Evolutionary conservation across 768 basidiomycete species (phyloP), one percentile per base, ranked within the genome.

Genomic region (Punctularia strigosozonata): DNA sequence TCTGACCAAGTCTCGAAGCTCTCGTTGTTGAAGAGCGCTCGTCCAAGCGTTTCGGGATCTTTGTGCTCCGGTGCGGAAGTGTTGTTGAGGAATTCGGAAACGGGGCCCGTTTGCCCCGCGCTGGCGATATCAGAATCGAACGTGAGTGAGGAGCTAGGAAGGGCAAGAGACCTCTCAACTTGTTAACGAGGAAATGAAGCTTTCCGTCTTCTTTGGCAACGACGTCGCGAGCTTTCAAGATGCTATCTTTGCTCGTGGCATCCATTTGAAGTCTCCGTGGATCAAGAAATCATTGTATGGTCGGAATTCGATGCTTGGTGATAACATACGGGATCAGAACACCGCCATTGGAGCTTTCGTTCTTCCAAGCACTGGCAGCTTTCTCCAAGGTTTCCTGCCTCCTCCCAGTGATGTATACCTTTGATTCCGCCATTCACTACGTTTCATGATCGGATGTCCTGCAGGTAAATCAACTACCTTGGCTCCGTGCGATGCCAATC

Each of bases 121-220:
- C 86, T 88, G 46, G 25, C 25, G 40, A 20, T 18, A 25, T 6
- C 5, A 10, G 31, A 41, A 10, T 31, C 31, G 44, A 20, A n/a
- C 15, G 34, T 4, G 31, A 26, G 32, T 12, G 26, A 13, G 20
- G 18, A n/a, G 14, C 10, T 36, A 14, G 6, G n/a, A 31, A 44
- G 24, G 10, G 6, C 23, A 13, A 12, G 6, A 19, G 21, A 23
- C 49, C 70, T 30, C 42, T n/a, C n/a, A n/a, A 88, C 85, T 88
- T 88, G 63, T 89, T 89, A 25, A 88, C 74, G 4, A 89, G 70
- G 38, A 87, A 71, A 49, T 89, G 82, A 30, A 89, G 51, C 46
- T 67, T 80, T 21, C 82, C 81, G 35, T 87, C 79, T 43, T 65
- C 65, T 37, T 66, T 58, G 47, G 72, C 62, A 28, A 84, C 66